phyloP scores from a whole-genome alignment of 176 grass and related monocot genomes.

The Oryza meridionalis region DNA sequence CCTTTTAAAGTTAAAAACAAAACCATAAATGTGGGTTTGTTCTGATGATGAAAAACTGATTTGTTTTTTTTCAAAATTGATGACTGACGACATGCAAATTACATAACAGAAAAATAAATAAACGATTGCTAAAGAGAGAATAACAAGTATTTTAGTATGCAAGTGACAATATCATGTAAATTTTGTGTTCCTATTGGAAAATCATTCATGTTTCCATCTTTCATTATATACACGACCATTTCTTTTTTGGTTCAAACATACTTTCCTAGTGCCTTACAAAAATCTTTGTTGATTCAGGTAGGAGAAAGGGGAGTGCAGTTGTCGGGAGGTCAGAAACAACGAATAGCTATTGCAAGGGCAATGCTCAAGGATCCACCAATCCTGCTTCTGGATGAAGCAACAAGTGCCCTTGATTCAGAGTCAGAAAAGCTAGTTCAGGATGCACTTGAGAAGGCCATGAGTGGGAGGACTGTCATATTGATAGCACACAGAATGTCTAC shows the following conservation, averaged over 20 bases:
- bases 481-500: slow-evolving; percentile 63
- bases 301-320: slow-evolving; percentile 56
- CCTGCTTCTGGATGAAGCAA: slow-evolving; percentile 64
- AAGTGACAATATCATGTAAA: background rate
- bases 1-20: too few species aligned
- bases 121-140: background rate
- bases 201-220: slow-evolving; percentile 13
- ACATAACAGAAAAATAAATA: background rate
- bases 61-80: background rate
- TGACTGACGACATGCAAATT: background rate
- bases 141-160: background rate
- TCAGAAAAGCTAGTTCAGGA: slow-evolving; percentile 60
- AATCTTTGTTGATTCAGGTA: slow-evolving; percentile 38
- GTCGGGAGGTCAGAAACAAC: slow-evolving; percentile 63
- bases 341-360: slow-evolving; percentile 57
- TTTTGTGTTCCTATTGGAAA: background rate
- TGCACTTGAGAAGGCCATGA: slow-evolving; percentile 46
- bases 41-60: background rate
- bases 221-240: background rate
- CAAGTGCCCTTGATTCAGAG: slow-evolving; percentile 61
- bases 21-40: background rate
- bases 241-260: background rate
- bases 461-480: slow-evolving; percentile 54
- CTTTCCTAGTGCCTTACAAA: background rate
- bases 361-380: slow-evolving; percentile 59